Percentiles rank a stretch among this genome's conserved stretches.
Evolutionary conservation across 176 grass and related monocot genomes (phyloP).

Genomic region (Miscanthus lutarioriparius): DNA sequence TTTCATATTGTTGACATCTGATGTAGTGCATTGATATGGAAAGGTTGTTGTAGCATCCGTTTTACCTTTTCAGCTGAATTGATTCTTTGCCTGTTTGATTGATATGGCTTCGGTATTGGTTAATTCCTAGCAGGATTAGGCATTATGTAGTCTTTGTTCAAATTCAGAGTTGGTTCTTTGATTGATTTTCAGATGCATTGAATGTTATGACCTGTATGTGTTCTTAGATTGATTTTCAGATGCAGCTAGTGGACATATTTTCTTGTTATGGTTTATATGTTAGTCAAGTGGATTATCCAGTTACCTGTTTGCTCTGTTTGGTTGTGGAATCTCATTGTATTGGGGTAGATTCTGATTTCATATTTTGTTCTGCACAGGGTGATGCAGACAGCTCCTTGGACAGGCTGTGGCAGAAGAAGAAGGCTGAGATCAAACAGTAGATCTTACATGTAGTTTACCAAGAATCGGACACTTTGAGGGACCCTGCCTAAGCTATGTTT

Average conservation of each 20-base stretch:
- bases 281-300: not conserved
- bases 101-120: not conserved
- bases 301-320: not conserved
- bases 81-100: not conserved
- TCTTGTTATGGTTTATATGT: not conserved
- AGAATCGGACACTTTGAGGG: not conserved
- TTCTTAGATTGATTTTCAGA: not conserved
- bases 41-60: too few species aligned
- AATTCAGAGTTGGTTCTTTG: not conserved
- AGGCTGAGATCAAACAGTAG: slow-evolving; percentile 73
- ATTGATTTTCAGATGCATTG: not conserved
- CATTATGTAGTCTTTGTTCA: not conserved
- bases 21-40: not conserved
- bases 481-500: slow-evolving; percentile 20
- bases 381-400: slow-evolving; percentile 77
- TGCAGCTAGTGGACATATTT: not conserved
- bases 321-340: not conserved
- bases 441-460: slow-evolving; percentile 33
- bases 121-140: not conserved
- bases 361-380: slow-evolving; percentile 41
- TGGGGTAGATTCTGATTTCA: not conserved
- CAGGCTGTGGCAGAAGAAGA: slow-evolving; percentile 86
- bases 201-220: not conserved
- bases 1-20: not conserved
- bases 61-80: not conserved